A percentile compares a stretch with the other conserved stretches of the same genome.
These are phyloP conservation scores for Hygrophoropsis aurantiaca DNA, from an alignment of 768 basidiomycete species.

Conservation along the genomic window DNA sequence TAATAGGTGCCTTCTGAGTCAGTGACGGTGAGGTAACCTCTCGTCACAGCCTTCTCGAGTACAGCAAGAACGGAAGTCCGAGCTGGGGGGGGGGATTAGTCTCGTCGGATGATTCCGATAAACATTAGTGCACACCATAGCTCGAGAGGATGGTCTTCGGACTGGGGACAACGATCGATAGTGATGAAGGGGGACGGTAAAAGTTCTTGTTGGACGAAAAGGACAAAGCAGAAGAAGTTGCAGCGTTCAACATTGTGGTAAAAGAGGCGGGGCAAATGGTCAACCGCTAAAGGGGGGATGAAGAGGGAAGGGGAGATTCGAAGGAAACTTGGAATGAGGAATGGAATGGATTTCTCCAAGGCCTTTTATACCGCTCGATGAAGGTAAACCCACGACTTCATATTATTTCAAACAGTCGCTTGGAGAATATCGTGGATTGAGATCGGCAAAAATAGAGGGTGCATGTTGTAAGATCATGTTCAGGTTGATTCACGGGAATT, in stretches of 20 bases:
- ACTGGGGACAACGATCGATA: constrained; percentile 28
- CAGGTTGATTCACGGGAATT: constrained; percentile 33
- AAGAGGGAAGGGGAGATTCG: constrained; percentile 4
- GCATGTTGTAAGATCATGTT: constrained; percentile 25
- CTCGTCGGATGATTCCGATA: too few relatives aligned
- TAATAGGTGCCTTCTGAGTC: constrained; percentile 60
- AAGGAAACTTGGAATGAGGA: constrained; percentile 12
- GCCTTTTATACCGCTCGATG: constrained; percentile 30
- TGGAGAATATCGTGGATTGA: constrained; percentile 6
- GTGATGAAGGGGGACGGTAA: constrained; percentile 30
- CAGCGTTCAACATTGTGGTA: constrained; percentile 27
- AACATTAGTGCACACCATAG: constrained; percentile 21
- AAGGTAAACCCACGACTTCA: constrained; percentile 24
- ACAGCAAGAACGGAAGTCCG: constrained; percentile 60
- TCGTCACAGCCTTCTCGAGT: constrained; percentile 55
- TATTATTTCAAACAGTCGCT: constrained; percentile 11
- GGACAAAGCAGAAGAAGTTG: constrained; percentile 28
- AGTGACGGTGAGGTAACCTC: constrained; percentile 60
- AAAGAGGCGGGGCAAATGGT: not conserved
- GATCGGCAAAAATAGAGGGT: constrained; percentile 32
- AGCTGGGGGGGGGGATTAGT: constrained; percentile 46
- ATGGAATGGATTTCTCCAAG: constrained; percentile 4
- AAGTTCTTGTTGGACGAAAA: constrained; percentile 32
- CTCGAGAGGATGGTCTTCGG: constrained; percentile 25
- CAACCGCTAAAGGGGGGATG: not conserved